A percentile compares a stretch with the other conserved stretches of the same genome.
Evolutionary conservation across 805 yeast species (phyloP).

Genomic region (Suhomyces faveliae): DNA sequence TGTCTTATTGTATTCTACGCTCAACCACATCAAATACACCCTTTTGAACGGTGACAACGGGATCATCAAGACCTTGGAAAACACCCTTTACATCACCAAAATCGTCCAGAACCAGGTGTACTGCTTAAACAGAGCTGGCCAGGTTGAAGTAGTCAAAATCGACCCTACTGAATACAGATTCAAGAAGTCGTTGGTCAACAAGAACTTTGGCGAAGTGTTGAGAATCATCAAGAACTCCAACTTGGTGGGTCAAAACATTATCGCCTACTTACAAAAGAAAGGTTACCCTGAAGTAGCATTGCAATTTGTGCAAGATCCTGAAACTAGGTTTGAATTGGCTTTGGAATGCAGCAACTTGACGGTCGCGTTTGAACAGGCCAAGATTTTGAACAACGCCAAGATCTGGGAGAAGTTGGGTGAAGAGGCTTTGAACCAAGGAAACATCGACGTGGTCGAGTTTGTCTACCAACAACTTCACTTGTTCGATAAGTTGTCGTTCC

Average conservation of each 20-base stretch:
- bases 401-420: slow-evolving; percentile 82
- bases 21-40: slow-evolving; percentile 93
- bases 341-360: slow-evolving; percentile 87
- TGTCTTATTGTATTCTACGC: slow-evolving; percentile 87
- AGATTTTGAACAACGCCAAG: slow-evolving; percentile 59
- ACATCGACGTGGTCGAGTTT: slow-evolving; percentile 77
- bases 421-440: slow-evolving; percentile 90
- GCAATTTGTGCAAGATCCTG: slow-evolving; percentile 95
- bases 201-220: slow-evolving; percentile 87
- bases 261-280: slow-evolving; percentile 88
- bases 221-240: slow-evolving; percentile 85
- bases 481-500: slow-evolving; percentile 86
- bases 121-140: slow-evolving; percentile 83
- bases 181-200: slow-evolving; percentile 87
- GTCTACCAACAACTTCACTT: slow-evolving; percentile 84
- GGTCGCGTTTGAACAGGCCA: slow-evolving; percentile 88
- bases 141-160: slow-evolving; percentile 71
- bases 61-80: slow-evolving; percentile 86
- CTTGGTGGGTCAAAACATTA: slow-evolving; percentile 95
- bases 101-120: slow-evolving; percentile 70
- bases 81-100: slow-evolving; percentile 77
- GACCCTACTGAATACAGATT: slow-evolving; percentile 98
- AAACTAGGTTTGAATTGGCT: slow-evolving; percentile 92
- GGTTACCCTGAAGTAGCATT: slow-evolving; percentile 98
- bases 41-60: slow-evolving; percentile 94